phyloP scores from a whole-genome alignment of 106 monocot species.

The Allium cepa region DNA sequence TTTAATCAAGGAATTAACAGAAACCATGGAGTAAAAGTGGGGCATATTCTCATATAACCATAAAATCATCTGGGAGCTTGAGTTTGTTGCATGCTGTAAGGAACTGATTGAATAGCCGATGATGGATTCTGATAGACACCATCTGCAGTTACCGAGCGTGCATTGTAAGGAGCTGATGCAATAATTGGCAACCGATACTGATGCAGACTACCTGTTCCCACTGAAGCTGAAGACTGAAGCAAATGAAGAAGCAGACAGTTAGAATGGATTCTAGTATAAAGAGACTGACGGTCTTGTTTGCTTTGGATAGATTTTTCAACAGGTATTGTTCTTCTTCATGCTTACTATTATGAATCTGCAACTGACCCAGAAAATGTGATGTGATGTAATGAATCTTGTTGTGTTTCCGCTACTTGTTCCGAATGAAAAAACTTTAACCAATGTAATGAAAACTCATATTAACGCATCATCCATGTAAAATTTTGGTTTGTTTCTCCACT shows the following conservation, averaged over 20 bases:
- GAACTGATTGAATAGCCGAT: background rate
- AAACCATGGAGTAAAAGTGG: no score
- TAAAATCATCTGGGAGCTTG: constrained; percentile 14
- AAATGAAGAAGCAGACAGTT: background rate
- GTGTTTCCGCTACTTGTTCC: no score
- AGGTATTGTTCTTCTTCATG: no score
- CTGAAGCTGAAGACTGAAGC: background rate
- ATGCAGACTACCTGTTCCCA: background rate
- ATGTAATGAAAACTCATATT: no score
- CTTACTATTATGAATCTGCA: no score
- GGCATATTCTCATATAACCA: background rate
- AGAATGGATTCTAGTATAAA: background rate
- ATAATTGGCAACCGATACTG: background rate
- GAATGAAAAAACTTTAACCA: no score
- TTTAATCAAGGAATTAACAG: no score
- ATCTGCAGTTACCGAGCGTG: background rate
- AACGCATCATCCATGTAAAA: no score
- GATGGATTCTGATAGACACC: constrained; percentile 12
- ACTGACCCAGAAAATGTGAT: no score
- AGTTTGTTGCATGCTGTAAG: constrained; percentile 13
- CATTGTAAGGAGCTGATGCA: background rate
- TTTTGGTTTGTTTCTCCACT: no score
- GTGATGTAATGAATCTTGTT: no score
- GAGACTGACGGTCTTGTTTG: background rate
- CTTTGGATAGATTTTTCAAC: no score